Evolutionary conservation across 257 asterid genomes (phyloP).

Genomic region (Solanum piurae): DNA sequence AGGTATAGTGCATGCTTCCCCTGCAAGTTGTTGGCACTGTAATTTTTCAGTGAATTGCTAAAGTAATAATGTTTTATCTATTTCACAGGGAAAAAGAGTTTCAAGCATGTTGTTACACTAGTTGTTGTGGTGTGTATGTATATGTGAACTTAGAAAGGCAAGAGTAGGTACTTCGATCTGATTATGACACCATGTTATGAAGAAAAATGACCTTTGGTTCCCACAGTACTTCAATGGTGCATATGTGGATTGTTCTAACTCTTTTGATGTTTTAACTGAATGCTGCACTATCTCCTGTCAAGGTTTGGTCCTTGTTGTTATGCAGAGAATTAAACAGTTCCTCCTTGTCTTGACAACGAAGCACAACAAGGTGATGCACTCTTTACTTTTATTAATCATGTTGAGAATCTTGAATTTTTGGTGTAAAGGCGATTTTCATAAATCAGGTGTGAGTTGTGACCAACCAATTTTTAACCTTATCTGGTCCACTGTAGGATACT

Average conservation of each 20-base stretch:
- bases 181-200: neutral
- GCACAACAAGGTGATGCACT: constrained; percentile 17
- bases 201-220: neutral
- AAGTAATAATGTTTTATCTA: neutral
- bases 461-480: neutral
- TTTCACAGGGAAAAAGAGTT: neutral
- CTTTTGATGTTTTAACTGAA: neutral
- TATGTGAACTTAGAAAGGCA: neutral
- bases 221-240: neutral
- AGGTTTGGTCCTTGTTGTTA: constrained; percentile 28
- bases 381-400: neutral
- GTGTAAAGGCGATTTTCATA: neutral
- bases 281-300: constrained; percentile 24
- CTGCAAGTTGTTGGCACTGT: neutral
- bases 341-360: constrained; percentile 22
- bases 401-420: neutral
- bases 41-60: neutral
- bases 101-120: neutral
- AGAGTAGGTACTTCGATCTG: neutral
- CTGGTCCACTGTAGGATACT: neutral
- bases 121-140: neutral
- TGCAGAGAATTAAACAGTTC: constrained; percentile 25
- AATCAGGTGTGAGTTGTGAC: neutral
- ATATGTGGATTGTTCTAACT: neutral
- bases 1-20: constrained; percentile 9